A percentile compares a stretch with the other conserved stretches of the same genome.
These are phyloP conservation scores for Irpex sp. DNA, from an alignment of 1,284 basidiomycete species.

Conservation along the genomic window DNA sequence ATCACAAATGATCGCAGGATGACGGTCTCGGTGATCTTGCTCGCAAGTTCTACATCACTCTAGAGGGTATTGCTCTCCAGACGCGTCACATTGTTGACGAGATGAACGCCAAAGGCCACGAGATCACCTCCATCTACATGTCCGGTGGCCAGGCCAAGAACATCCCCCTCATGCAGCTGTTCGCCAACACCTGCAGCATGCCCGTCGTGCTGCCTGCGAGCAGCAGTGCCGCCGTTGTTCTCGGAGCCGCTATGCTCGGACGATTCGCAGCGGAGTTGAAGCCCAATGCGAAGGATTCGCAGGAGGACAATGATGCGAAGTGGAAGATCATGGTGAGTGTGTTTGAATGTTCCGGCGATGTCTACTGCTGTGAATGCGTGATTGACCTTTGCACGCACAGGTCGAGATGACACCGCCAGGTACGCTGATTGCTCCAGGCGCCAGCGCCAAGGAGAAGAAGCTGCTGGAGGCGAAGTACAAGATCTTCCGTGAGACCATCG, in stretches of 20 bases:
- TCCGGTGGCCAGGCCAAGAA: slow-evolving; percentile 92
- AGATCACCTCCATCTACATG: slow-evolving; percentile 88
- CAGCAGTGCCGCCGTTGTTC: slow-evolving; percentile 81
- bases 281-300: slow-evolving; percentile 35
- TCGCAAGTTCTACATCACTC: slow-evolving; percentile 86
- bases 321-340: slow-evolving; percentile 91
- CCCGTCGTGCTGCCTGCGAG: slow-evolving; percentile 83
- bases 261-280: slow-evolving; percentile 75
- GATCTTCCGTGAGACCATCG: slow-evolving; percentile 88
- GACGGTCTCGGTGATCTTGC: slow-evolving; percentile 80
- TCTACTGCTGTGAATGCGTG: not conserved
- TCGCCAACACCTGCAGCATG: slow-evolving; percentile 84
- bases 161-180: slow-evolving; percentile 76
- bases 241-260: slow-evolving; percentile 92
- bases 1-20: slow-evolving; percentile 44
- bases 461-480: slow-evolving; percentile 90
- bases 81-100: slow-evolving; percentile 93
- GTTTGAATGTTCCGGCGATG: not conserved
- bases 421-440: slow-evolving; percentile 67
- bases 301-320: slow-evolving; percentile 62
- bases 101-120: slow-evolving; percentile 87
- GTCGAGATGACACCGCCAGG: slow-evolving; percentile 91
- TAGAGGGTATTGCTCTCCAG: slow-evolving; percentile 94
- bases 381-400: slow-evolving; percentile 33
- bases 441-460: slow-evolving; percentile 60